A percentile compares a stretch with the other conserved stretches of the same genome.
Evolutionary conservation across 139 green algal genomes (phyloP).

Genomic region (Picochlorum costavermella): DNA sequence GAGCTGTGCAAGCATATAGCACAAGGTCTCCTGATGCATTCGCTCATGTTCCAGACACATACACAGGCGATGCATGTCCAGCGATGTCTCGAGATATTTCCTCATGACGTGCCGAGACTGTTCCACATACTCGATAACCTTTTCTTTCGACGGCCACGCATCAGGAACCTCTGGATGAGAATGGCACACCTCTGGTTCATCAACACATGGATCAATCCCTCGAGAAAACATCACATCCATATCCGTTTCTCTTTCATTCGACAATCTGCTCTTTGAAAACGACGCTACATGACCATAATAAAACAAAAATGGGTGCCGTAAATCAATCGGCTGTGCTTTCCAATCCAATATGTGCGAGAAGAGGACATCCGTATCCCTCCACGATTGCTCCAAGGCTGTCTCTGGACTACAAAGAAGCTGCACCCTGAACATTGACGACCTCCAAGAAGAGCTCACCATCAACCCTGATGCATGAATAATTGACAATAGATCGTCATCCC

Average conservation of each 20-base stretch:
- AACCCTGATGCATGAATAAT: background rate
- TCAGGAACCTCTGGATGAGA: slow-evolving; percentile 34
- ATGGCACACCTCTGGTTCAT: slow-evolving; percentile 45
- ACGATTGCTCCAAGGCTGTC: slow-evolving; percentile 33
- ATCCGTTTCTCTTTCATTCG: too few relatives aligned
- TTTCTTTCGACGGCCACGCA: slow-evolving; percentile 29
- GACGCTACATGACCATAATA: slow-evolving; percentile 36
- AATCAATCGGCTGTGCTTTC: slow-evolving; percentile 42
- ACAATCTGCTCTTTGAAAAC: slow-evolving; percentile 31
- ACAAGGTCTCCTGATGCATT: slow-evolving; percentile 59
- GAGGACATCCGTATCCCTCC: slow-evolving; percentile 42
- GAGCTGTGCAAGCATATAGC: slow-evolving; percentile 55
- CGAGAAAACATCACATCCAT: slow-evolving; percentile 45
- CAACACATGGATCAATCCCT: slow-evolving; percentile 51
- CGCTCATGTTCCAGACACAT: slow-evolving; percentile 43
- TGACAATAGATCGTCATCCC: background rate
- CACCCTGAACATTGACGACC: slow-evolving; percentile 24
- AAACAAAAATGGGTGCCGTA: slow-evolving; percentile 44
- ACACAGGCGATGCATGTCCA: slow-evolving; percentile 14
- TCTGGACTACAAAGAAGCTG: slow-evolving; percentile 35
- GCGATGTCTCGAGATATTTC: background rate
- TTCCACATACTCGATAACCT: slow-evolving; percentile 29
- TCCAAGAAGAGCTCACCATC: slow-evolving; percentile 38
- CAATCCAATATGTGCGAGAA: slow-evolving; percentile 41
- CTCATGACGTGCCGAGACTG: background rate